Conservation (phyloP, 306 rosid genomes). For the Trifolium pratense region DNA sequence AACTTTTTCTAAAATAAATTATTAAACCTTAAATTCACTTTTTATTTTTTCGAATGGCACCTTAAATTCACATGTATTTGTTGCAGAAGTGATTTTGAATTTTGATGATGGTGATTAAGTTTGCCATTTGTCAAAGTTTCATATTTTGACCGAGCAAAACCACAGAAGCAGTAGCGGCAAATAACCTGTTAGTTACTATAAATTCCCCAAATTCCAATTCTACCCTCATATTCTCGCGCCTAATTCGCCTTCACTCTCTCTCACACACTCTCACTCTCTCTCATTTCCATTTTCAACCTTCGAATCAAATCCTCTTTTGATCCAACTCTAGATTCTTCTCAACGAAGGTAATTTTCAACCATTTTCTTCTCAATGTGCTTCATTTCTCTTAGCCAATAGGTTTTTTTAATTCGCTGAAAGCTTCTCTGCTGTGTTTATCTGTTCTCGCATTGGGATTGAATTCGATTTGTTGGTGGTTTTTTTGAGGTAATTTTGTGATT, state of each 20-base stretch:
- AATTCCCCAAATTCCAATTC: conserved; percentile 31
- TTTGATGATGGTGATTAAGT: neutral
- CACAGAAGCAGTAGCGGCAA: conserved; percentile 14
- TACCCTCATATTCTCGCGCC: conserved; percentile 58
- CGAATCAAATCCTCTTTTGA: conserved; percentile 42
- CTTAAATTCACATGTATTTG: too few species aligned
- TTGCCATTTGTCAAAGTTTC: neutral
- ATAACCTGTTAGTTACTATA: neutral
- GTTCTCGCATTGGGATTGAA: conserved; percentile 29
- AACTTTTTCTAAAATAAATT: too few species aligned
- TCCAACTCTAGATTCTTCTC: conserved; percentile 28
- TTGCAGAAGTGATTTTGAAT: too few species aligned
- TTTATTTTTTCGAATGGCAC: too few species aligned
- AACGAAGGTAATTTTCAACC: conserved; percentile 35
- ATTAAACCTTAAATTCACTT: too few species aligned
- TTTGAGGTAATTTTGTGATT: conserved; percentile 16
- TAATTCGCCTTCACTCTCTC: conserved; percentile 55
- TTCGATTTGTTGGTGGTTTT: conserved; percentile 33
- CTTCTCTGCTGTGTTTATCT: conserved; percentile 23
- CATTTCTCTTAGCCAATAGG: conserved; percentile 25
- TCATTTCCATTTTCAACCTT: conserved; percentile 22
- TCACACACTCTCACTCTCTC: conserved; percentile 35
- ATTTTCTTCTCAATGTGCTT: conserved; percentile 16
- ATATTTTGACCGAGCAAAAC: conserved; percentile 39
- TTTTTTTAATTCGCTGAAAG: conserved; percentile 38